Conservation (phyloP, 306 rosid species). For the Chamaecrista fasciculata region DNA sequence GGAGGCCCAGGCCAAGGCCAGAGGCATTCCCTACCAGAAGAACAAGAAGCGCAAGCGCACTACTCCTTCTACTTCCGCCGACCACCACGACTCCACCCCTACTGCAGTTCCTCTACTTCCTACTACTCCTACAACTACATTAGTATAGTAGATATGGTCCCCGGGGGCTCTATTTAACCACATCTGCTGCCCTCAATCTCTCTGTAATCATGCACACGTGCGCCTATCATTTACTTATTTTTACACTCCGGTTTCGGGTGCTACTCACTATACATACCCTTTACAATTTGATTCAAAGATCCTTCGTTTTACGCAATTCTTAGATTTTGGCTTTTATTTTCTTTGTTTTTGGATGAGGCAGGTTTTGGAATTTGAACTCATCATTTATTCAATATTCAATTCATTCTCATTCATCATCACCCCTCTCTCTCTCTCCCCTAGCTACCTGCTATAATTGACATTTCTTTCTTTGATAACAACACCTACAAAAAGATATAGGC, state of each 20-base stretch:
- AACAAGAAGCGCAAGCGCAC: slow-evolving; percentile 56
- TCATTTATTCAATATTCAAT: too few species aligned
- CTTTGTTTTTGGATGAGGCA: background rate
- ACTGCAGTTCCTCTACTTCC: too few species aligned
- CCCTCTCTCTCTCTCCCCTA: slow-evolving; percentile 22
- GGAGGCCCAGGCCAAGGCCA: slow-evolving; percentile 85
- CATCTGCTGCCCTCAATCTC: slow-evolving; percentile 36
- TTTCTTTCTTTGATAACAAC: slow-evolving; percentile 35
- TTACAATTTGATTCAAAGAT: slow-evolving; percentile 22
- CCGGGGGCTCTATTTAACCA: background rate
- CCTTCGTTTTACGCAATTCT: too few species aligned
- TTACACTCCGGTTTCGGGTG: slow-evolving; percentile 48
- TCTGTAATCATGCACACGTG: slow-evolving; percentile 51
- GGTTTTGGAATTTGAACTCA: slow-evolving; percentile 26
- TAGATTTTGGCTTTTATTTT: slow-evolving; percentile 16
- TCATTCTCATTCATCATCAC: too few species aligned
- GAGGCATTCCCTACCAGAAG: slow-evolving; percentile 93
- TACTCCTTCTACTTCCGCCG: too few species aligned
- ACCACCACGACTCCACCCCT: background rate
- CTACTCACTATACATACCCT: background rate
- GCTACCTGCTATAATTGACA: slow-evolving; percentile 35
- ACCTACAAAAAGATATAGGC: slow-evolving; percentile 19
- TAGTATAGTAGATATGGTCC: slow-evolving; percentile 54
- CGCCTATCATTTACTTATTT: slow-evolving; percentile 32
- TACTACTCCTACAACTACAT: too few species aligned